A percentile compares a stretch with the other conserved stretches of the same genome.
phyloP scores from a whole-genome alignment of 495 filamentous ascomycete genomes.

The Trichoderma virens region DNA sequence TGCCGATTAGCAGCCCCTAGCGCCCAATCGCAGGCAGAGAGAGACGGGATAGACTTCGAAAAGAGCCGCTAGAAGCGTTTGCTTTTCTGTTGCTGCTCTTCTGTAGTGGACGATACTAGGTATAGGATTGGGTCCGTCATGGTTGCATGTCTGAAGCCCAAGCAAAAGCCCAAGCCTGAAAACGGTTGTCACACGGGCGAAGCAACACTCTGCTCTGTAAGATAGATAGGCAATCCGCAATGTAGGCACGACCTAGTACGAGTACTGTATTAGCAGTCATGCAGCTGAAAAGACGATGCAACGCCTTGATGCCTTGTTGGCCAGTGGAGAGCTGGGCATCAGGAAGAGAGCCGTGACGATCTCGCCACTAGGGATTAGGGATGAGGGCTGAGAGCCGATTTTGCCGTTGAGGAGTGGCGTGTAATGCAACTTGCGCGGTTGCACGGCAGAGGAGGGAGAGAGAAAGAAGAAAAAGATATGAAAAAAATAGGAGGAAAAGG shows the following conservation, averaged over 20 bases:
- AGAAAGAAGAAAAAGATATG: not conserved
- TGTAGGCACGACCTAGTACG: no score
- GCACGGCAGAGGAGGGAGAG: not conserved
- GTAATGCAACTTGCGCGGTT: not conserved
- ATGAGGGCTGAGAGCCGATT: not conserved
- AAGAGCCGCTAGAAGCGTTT: conserved; percentile 1
- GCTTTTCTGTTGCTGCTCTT: no score
- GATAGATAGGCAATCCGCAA: no score
- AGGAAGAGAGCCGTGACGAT: not conserved
- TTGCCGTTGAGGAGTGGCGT: not conserved
- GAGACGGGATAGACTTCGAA: not conserved
- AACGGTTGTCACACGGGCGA: no score
- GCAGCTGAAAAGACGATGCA: not conserved
- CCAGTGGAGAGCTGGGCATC: not conserved
- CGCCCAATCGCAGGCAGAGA: not conserved
- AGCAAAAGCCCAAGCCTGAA: no score
- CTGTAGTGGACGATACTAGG: not conserved
- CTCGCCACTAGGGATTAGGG: not conserved
- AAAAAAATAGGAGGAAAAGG: not conserved
- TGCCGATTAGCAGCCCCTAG: not conserved
- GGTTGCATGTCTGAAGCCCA: no score
- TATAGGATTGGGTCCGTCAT: not conserved
- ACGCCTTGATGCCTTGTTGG: not conserved
- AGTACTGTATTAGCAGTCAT: no score
- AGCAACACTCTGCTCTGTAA: no score